These are phyloP conservation scores for Leucoagaricus sp. DNA, from an alignment of 1,284 basidiomycete genomes.

Conservation along the genomic window DNA sequence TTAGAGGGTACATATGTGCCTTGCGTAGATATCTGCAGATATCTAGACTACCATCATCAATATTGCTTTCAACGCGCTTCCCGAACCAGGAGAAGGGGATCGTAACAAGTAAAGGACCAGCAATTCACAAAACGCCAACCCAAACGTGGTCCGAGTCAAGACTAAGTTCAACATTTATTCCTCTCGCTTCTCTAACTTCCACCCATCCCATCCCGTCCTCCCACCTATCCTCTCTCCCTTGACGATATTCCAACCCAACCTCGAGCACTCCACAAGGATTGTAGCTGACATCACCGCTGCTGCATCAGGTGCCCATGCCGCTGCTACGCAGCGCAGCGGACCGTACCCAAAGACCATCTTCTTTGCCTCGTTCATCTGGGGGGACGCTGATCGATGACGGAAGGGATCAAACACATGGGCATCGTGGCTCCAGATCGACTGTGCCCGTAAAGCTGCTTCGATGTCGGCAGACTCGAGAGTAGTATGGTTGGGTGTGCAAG, in stretches of 20 bases:
- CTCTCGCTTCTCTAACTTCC: constrained; percentile 22
- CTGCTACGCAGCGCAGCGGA: constrained; percentile 43
- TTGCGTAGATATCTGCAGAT: no score
- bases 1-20: no score
- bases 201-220: constrained; percentile 44
- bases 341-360: constrained; percentile 48
- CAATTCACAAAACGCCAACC: no score
- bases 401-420: constrained; percentile 41
- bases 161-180: neutral
- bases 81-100: no score
- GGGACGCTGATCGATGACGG: constrained; percentile 32
- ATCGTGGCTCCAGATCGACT: constrained; percentile 39
- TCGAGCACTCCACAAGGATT: constrained; percentile 36
- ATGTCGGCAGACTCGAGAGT: constrained; percentile 42
- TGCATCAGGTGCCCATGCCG: constrained; percentile 48
- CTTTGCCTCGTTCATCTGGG: constrained; percentile 25
- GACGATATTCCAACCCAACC: constrained; percentile 29
- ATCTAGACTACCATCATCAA: no score
- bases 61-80: no score
- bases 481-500: no score
- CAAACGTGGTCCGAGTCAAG: no score
- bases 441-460: constrained; percentile 38
- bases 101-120: no score
- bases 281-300: constrained; percentile 45
- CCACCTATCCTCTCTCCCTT: constrained; percentile 36